A percentile compares a stretch with the other conserved stretches of the same genome.
These are phyloP conservation scores for Erodium trifolium DNA, from an alignment of 441 rosid species.

Conservation along the genomic window DNA sequence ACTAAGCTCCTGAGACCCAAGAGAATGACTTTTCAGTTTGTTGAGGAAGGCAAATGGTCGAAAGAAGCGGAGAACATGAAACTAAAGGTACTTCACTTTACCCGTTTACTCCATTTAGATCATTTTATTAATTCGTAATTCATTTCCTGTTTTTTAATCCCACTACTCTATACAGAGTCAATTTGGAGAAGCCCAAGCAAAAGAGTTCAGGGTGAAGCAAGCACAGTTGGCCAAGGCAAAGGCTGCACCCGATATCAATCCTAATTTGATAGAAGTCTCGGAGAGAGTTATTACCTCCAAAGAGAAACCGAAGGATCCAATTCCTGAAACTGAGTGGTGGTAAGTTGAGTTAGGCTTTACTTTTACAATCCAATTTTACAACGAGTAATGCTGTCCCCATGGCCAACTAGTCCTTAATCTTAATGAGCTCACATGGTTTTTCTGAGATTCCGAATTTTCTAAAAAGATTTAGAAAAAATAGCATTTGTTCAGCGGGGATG, in stretches of 20 bases:
- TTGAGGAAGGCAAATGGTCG: constrained; percentile 94
- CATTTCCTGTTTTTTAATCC: constrained; percentile 9
- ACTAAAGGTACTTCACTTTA: constrained; percentile 43
- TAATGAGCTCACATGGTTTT: too few species aligned
- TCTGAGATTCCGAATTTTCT: too few species aligned
- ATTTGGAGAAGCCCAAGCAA: constrained; percentile 89
- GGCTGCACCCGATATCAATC: constrained; percentile 73
- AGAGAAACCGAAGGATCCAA: constrained; percentile 60
- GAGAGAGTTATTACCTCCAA: constrained; percentile 53
- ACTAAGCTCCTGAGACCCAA: constrained; percentile 78
- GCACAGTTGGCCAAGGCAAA: constrained; percentile 81
- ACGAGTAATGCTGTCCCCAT: background rate
- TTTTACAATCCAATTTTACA: background rate
- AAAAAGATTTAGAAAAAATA: too few species aligned
- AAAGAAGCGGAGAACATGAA: constrained; percentile 76
- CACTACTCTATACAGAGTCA: constrained; percentile 44
- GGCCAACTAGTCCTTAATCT: background rate
- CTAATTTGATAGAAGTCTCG: constrained; percentile 78
- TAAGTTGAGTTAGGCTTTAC: constrained; percentile 29
- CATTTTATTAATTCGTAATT: constrained; percentile 6
- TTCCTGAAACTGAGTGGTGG: constrained; percentile 97
- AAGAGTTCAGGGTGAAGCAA: constrained; percentile 83
- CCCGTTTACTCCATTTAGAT: constrained; percentile 1
- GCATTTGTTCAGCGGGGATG: background rate
- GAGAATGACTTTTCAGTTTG: constrained; percentile 78